Evolutionary conservation across 2,329 filamentous ascomycete species (phyloP).

Genomic region (Talaromyces sp.): DNA sequence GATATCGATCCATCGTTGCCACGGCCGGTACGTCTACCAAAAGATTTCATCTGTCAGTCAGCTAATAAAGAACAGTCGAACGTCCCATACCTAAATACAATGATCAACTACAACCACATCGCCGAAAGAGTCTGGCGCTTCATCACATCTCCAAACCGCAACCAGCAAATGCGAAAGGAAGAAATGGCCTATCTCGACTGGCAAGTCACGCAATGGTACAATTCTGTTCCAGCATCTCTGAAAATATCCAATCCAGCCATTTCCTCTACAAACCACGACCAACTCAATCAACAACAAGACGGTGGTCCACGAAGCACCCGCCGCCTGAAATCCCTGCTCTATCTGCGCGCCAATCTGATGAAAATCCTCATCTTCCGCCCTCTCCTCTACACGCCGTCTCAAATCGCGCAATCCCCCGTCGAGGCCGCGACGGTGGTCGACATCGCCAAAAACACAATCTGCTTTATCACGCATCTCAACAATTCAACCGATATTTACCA

Average conservation of each 20-base stretch:
- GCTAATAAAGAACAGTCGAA: conserved; percentile 29
- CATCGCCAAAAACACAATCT: conserved; percentile 60
- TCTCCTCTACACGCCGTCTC: conserved; percentile 73
- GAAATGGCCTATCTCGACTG: conserved; percentile 76
- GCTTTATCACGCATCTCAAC: conserved; percentile 55
- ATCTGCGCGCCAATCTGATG: conserved; percentile 83
- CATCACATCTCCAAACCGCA: conserved; percentile 64
- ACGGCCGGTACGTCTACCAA: conserved; percentile 60
- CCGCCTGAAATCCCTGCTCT: conserved; percentile 74
- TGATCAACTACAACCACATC: conserved; percentile 78
- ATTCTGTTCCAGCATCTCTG: conserved; percentile 59
- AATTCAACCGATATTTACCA: conserved; percentile 58
- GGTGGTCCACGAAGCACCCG: conserved; percentile 55
- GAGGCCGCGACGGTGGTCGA: conserved; percentile 65
- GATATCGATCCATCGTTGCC: conserved; percentile 77
- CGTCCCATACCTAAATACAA: conserved; percentile 69
- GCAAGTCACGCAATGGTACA: conserved; percentile 79
- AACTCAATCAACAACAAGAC: conserved; percentile 23
- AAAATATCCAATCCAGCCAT: conserved; percentile 46
- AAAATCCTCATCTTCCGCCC: conserved; percentile 84
- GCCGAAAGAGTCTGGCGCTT: conserved; percentile 81
- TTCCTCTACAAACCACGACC: background rate
- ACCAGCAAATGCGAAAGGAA: conserved; percentile 61
- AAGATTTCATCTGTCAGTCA: background rate
- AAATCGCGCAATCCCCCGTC: conserved; percentile 67